Base-by-base conservation (phyloP, 108 stramenopile genomes). In the Skeletonema potamos region DNA sequence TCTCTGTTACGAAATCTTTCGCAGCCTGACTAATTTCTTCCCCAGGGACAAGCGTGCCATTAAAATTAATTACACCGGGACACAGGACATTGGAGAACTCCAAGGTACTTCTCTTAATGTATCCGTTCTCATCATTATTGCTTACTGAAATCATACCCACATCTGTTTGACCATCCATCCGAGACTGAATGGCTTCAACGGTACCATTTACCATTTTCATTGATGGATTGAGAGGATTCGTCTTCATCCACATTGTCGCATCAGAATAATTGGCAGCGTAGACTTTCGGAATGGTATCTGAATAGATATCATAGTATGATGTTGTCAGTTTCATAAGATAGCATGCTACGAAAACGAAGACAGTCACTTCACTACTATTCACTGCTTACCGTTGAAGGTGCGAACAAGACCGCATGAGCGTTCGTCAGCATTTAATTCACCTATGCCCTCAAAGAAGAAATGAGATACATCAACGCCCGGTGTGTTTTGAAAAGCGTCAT, bases 171-270 rank as follows among this genome's bases (percentile, higher is more conserved):
- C 34, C 58, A 60, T 74, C 65, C 17, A 74, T 58, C 8, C 64
- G 22, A 6, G 33, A 15, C 22, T 33, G 43, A 44, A 66, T 30
- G 10, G 13, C 59, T 17, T 66, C 58, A 37, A 66, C 65, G 13
- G 73, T 74, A n/a, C 27, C 3, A 6, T 57, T 15, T 22, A 54
- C 59, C 74, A 75, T 75, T 56, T 75, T 75, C 74, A 75, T 75
- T 1, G 61, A 54, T 51, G 58, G 59, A 24, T 58, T 51, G 43
- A 67, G n/a, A 27, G 74, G 74, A 28, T 67, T 55, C 0, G 67
- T 44, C 22, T 20, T 11, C 60, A 75, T 48, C 66, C 66, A 68
- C 29, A 24, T 51, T 28, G 18, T 43, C 7, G 43, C 74, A 62
- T 58, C 44, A 30, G 66, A 51, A 54, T 68, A 51, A 54, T 68